Percentiles rank a stretch among this genome's conserved stretches.
Evolutionary conservation across 805 yeast species (phyloP).

Genomic region (Cephaloascus albidus): DNA sequence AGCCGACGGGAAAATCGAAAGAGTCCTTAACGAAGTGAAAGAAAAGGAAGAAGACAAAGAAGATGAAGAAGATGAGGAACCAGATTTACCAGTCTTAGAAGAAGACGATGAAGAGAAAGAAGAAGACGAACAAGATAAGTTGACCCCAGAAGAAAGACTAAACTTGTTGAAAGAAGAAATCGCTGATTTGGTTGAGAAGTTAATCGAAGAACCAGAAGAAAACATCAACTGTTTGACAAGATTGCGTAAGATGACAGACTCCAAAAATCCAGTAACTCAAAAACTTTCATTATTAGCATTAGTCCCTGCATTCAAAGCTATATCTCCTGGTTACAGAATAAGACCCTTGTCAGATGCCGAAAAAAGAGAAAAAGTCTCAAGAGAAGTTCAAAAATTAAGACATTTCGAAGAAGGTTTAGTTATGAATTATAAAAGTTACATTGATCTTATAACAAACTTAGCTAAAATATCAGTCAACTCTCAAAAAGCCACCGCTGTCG

Average conservation of each 20-base stretch:
- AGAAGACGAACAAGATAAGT: constrained; percentile 35
- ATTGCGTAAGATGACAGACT: constrained; percentile 59
- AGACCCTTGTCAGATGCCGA: constrained; percentile 78
- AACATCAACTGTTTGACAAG: constrained; percentile 56
- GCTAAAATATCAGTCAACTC: constrained; percentile 22
- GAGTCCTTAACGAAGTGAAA: constrained; percentile 37
- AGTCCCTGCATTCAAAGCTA: constrained; percentile 74
- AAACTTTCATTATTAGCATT: constrained; percentile 71
- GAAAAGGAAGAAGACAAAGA: constrained; percentile 10
- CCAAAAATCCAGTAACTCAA: constrained; percentile 55
- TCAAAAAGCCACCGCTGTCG: constrained; percentile 17
- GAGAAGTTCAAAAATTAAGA: constrained; percentile 72
- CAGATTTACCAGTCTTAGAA: constrained; percentile 6
- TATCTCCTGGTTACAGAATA: constrained; percentile 83
- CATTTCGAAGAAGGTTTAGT: constrained; percentile 75
- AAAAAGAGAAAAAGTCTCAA: constrained; percentile 71
- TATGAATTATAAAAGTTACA: constrained; percentile 55
- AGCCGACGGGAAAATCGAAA: constrained; percentile 62
- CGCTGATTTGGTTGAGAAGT: constrained; percentile 67
- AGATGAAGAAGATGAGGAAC: constrained; percentile 9
- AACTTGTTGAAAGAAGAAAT: constrained; percentile 68
- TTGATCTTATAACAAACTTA: constrained; percentile 42
- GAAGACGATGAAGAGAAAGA: constrained; percentile 20
- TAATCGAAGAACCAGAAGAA: constrained; percentile 88
- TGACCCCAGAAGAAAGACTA: constrained; percentile 44